Evolutionary conservation across 176 grass and related monocot genomes (phyloP).

Genomic region (Eleusine indica): DNA sequence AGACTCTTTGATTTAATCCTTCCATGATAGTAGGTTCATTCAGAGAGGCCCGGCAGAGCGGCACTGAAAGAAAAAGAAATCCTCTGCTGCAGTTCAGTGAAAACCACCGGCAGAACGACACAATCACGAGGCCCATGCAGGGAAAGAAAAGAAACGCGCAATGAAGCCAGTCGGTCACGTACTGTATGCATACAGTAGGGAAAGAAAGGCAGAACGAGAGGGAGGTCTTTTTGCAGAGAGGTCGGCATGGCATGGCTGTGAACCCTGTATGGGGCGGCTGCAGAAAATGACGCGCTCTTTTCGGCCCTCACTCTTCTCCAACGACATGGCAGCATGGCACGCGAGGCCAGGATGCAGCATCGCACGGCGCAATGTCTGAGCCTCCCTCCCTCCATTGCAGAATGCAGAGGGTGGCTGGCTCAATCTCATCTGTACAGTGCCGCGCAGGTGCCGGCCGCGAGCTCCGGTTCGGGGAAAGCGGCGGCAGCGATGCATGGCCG

Average conservation of each 20-base stretch:
- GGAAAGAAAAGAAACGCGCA: neutral
- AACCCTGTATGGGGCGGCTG: neutral
- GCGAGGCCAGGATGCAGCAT: neutral
- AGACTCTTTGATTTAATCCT: too few species aligned
- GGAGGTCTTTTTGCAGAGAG: neutral
- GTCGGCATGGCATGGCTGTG: neutral
- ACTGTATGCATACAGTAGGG: too few species aligned
- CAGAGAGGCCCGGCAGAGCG: too few species aligned
- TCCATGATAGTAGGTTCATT: too few species aligned
- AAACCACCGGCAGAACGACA: neutral
- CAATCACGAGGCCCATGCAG: neutral
- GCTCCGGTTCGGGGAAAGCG: constrained; percentile 38
- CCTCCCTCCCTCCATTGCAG: neutral
- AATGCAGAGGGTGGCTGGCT: neutral
- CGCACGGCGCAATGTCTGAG: neutral
- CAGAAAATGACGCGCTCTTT: neutral
- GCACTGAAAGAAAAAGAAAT: too few species aligned
- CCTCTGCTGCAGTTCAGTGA: too few species aligned
- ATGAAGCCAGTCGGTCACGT: neutral
- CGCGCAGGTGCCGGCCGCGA: too few species aligned
- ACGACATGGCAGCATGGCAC: neutral
- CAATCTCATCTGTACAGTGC: too few species aligned
- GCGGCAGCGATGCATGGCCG: constrained; percentile 13
- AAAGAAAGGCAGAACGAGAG: neutral
- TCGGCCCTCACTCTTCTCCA: neutral